Percentiles rank a stretch among this genome's conserved stretches.
Conservation (phyloP, 805 yeast genomes). For the Candida yuanshanica region DNA sequence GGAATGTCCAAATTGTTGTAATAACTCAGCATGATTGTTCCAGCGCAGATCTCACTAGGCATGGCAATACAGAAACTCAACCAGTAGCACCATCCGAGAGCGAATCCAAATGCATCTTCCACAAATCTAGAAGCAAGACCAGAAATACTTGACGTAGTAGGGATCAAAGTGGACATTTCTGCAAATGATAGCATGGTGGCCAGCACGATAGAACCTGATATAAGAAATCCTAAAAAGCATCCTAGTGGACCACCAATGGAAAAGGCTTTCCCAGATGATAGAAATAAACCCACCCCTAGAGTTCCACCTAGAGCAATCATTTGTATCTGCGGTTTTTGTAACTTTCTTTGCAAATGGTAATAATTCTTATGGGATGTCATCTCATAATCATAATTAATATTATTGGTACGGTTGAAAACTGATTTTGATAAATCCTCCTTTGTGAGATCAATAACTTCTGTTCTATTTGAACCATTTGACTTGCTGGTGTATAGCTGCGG, state of each 20-base stretch:
- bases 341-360: conserved; percentile 44
- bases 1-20: conserved; percentile 53
- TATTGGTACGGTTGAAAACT: neutral
- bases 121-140: conserved; percentile 72
- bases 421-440: conserved; percentile 10
- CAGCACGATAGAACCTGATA: conserved; percentile 61
- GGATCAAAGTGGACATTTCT: conserved; percentile 75
- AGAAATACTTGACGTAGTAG: conserved; percentile 73
- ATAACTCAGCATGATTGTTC: conserved; percentile 68
- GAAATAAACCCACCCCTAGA: conserved; percentile 67
- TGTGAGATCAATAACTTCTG: conserved; percentile 21
- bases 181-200: conserved; percentile 71
- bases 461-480: conserved; percentile 13
- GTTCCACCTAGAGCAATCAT: conserved; percentile 79
- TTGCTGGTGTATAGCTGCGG: neutral
- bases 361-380: neutral
- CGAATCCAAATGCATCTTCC: conserved; percentile 73
- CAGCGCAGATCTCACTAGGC: conserved; percentile 79
- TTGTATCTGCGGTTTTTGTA: conserved; percentile 63
- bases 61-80: conserved; percentile 64
- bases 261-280: conserved; percentile 68
- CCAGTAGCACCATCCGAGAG: conserved; percentile 72
- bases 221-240: conserved; percentile 56
- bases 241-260: conserved; percentile 77
- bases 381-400: conserved; percentile 3